phyloP scores from a whole-genome alignment of 176 grass and related monocot species.

The Miscanthus lutarioriparius region DNA sequence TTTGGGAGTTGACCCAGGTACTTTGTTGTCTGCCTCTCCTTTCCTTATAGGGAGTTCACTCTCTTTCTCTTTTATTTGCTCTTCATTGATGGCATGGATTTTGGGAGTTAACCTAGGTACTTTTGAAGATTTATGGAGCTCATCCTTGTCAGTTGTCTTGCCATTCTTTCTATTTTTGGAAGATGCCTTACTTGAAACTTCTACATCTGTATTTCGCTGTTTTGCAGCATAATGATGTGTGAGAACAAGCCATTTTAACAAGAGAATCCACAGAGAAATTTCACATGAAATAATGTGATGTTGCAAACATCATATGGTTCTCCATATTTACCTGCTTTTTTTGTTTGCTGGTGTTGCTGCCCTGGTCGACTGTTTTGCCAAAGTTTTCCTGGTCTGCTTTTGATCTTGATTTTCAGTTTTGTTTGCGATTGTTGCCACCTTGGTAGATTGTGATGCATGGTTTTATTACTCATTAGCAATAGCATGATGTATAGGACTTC shows the following conservation, averaged over 20 bases:
- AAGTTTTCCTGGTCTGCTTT: slow-evolving; percentile 44
- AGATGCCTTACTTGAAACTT: slow-evolving; percentile 37
- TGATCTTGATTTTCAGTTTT: slow-evolving; percentile 40
- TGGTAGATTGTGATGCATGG: slow-evolving; percentile 22
- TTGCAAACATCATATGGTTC: neutral
- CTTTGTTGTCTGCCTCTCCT: slow-evolving; percentile 47
- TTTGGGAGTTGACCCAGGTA: slow-evolving; percentile 46
- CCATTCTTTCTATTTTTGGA: slow-evolving; percentile 55
- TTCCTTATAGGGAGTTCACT: slow-evolving; percentile 26
- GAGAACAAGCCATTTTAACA: slow-evolving; percentile 30
- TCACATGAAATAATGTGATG: slow-evolving; percentile 25
- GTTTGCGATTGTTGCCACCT: slow-evolving; percentile 46
- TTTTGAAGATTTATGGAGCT: slow-evolving; percentile 71
- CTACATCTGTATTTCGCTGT: slow-evolving; percentile 60
- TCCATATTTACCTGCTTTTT: slow-evolving; percentile 63
- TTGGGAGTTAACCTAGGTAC: slow-evolving; percentile 48
- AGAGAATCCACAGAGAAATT: slow-evolving; percentile 29
- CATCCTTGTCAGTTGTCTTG: slow-evolving; percentile 54
- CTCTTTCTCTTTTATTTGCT: slow-evolving; percentile 46
- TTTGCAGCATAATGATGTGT: slow-evolving; percentile 29
- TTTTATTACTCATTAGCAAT: neutral
- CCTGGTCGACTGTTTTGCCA: slow-evolving; percentile 38
- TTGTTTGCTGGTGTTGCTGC: slow-evolving; percentile 41
- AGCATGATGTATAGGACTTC: neutral
- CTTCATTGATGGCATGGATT: slow-evolving; percentile 38